phyloP scores from a whole-genome alignment of 371 early-diverging fungal species.

The Smittium culicis region DNA sequence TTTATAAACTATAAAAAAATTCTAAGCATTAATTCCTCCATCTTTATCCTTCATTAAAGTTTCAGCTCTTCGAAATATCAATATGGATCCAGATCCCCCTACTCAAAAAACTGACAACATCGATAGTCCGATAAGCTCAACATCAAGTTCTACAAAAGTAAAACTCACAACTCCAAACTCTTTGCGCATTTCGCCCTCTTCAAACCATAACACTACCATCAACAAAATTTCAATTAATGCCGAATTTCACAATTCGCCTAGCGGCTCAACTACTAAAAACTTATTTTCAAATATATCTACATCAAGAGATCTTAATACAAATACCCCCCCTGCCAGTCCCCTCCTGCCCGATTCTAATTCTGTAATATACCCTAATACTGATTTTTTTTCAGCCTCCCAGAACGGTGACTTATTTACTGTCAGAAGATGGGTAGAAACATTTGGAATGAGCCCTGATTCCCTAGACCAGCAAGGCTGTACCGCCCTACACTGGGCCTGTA shows the following conservation, averaged over 20 bases:
- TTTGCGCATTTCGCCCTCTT: no score
- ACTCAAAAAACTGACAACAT: no score
- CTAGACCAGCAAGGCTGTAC: constrained; percentile 50
- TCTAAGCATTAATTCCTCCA: no score
- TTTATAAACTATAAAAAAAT: no score
- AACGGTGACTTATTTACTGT: constrained; percentile 43
- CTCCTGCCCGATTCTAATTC: neutral
- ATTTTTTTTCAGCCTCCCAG: constrained; percentile 42
- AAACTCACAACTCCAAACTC: no score
- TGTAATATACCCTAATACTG: neutral
- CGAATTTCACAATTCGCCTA: neutral
- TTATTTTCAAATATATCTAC: neutral
- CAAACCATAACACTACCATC: neutral
- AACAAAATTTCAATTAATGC: neutral
- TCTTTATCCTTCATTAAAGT: no score
- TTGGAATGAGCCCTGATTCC: constrained; percentile 35
- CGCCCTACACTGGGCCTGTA: constrained; percentile 66
- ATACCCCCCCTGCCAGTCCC: neutral
- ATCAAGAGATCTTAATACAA: neutral
- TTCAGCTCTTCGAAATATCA: no score
- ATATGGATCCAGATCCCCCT: no score
- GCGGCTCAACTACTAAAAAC: neutral
- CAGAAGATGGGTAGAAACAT: constrained; percentile 37
- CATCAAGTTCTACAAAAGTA: no score
- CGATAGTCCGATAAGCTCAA: no score